Base-by-base conservation (phyloP, 768 basidiomycete genomes). In the Gloeophyllum trabeum region DNA sequence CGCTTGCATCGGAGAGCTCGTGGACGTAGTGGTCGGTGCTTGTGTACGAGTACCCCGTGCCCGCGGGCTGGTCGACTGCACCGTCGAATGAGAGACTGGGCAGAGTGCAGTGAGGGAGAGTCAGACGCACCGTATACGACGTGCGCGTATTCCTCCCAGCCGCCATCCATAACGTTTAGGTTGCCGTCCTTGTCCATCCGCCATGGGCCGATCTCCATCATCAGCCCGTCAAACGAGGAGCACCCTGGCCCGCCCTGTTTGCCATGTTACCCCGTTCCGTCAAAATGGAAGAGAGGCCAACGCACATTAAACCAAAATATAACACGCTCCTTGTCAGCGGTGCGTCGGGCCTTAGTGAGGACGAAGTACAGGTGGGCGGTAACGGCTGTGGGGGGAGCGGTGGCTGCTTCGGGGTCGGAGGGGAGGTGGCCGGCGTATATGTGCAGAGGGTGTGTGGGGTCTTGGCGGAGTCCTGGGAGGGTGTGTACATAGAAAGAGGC, bases 131-230 rank as follows among this genome's bases (percentile, higher is more conserved):
- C 63, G 52, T 85, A 97, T 43, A 98, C 79, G 66, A 98, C 79
- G 24, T 86, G 92, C 19, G 87, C 81, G 57, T 94, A 97, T 57
- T 98, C 94, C 55, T 98, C 92, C 94, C 94, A 98, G 6, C 92
- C 92, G 21, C 92, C 91, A 48, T 90, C 81, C 6, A 76, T 65
- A 16, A 77, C 71, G 51, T 73, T 75, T 47, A 93, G 72, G 3
- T 81, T 74, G 43, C 85, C 79, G 13, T 76, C 65, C 41, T 77
- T 73, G 52, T 89, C 83, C 61, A 81, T 62, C 48, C 75, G 75
- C 77, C 90, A 94, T 3, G 94, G 93, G 0, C 94, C 94, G n/a
- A 93, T 70, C 53, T 98, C 94, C 90, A 98, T 93, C 82, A 98
- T 84, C 14, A 92, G 71, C 2, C 94, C 94, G 52, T 98, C 94